Evolutionary conservation across 306 rosid species (phyloP), one percentile per base, ranked within the genome.

Genomic region (Mimosa pudica): DNA sequence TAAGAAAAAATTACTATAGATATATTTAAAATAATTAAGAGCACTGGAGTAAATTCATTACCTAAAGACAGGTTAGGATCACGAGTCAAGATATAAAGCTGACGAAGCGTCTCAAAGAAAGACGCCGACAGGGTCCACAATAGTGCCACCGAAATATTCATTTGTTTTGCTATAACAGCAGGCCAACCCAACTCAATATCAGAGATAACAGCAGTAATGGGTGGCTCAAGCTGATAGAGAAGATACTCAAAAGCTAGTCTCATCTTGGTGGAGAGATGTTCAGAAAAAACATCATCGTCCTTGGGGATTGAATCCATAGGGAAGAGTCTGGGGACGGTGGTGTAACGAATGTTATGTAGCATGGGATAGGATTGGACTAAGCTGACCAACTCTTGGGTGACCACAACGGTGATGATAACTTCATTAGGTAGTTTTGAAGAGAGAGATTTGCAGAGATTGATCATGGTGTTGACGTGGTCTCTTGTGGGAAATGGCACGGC

Each of bases 401-500:
- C 57, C 36, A 86, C 86, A 36, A 87, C 70, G 64, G 91, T 87
- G 81, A 90, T 67, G 62, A 88, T 77, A 4, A 84, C 49, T 0
- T 78, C 18, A 18, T 44, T 2, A 10, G 45, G 73, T 10, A 7
- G 71, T 48, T 62, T 70, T 0, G 85, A 88, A 18, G 79, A 30
- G 4, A 88, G 83, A 14, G 77, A 47, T 42, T 87, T 90, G 87
- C 91, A 92, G 58, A 92, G 80, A 77, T 65, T 88, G 86, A 92
- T 86, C 87, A 90, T 82, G 30, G 92, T 88, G 86, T 89, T 89
- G 76, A 89, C 75, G 79, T 89, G 92, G 42, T 90, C 89, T 18
- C 90, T 30, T 38, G 86, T 87, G 2, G 93, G 90, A 44, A 62
- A 78, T 6, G 89, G 93, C 77, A 87, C 20, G 4, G 88, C 93